Conservation (phyloP, 73 alveolate genomes). For the Paramecium sexaurelia region DNA sequence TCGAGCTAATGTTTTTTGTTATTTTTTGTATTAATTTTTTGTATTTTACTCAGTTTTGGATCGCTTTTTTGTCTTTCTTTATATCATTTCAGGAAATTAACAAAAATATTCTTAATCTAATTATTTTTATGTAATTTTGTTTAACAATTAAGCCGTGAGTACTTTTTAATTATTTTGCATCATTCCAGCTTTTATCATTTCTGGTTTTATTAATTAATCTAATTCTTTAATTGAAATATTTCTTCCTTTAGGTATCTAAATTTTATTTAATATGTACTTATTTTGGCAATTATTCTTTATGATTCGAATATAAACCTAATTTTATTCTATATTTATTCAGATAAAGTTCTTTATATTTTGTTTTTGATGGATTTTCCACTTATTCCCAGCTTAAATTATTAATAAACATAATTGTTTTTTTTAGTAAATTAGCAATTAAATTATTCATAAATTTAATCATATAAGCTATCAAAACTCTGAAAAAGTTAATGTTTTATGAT, state of each 20-base stretch:
- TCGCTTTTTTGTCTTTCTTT: background rate
- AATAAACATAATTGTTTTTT: background rate
- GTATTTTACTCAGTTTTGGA: background rate
- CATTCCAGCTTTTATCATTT: background rate
- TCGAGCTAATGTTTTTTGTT: background rate
- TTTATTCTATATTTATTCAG: background rate
- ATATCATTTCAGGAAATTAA: background rate
- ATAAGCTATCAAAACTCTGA: no score
- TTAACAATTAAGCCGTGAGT: slow-evolving; percentile 3
- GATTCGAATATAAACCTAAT: background rate
- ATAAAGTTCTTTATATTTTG: background rate
- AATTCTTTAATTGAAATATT: slow-evolving; percentile 12
- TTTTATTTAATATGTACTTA: background rate
- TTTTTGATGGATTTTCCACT: background rate
- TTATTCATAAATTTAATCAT: background rate
- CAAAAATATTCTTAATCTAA: background rate
- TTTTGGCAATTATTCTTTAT: slow-evolving; percentile 19
- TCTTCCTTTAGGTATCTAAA: background rate
- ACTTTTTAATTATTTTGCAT: background rate
- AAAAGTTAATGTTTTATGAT: no score
- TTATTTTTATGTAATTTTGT: background rate
- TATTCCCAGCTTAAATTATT: background rate
- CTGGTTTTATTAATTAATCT: background rate
- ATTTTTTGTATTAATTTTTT: background rate
- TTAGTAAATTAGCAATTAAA: background rate